Conservation (phyloP, 768 basidiomycete genomes). For the Kwoniella shandongensis region DNA sequence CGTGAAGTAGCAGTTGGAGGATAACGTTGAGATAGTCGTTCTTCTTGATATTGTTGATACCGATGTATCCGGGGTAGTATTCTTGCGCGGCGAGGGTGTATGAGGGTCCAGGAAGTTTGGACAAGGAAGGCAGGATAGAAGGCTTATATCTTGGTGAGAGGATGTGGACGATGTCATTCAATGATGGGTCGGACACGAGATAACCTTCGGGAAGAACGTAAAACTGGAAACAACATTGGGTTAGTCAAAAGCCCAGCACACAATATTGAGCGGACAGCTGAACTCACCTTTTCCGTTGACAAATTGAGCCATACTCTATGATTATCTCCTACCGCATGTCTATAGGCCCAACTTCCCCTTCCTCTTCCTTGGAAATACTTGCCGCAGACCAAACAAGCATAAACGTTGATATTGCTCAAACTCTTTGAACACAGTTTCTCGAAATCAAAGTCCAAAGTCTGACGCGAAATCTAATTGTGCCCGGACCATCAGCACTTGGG, state of each 20-base stretch:
- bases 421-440: conserved; percentile 98
- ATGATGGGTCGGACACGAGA: conserved; percentile 89
- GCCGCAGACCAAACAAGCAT: conserved; percentile 95
- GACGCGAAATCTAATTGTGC: conserved; percentile 74
- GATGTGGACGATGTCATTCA: conserved; percentile 91
- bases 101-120: conserved; percentile 58
- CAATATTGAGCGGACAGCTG: conserved; percentile 4
- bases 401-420: conserved; percentile 92
- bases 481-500: background rate
- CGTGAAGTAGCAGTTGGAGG: conserved; percentile 87
- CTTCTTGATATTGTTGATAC: conserved; percentile 94
- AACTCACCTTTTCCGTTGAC: conserved; percentile 81
- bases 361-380: conserved; percentile 99
- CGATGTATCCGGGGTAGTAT: conserved; percentile 90
- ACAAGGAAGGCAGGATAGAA: conserved; percentile 58
- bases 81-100: conserved; percentile 79
- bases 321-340: conserved; percentile 95
- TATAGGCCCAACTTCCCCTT: conserved; percentile 87
- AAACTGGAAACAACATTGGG: conserved; percentile 61
- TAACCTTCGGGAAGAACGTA: conserved; percentile 98
- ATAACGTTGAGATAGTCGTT: conserved; percentile 98
- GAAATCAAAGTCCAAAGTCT: conserved; percentile 93
- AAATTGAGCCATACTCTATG: conserved; percentile 98
- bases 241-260: conserved; percentile 2
- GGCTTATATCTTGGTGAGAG: conserved; percentile 85